phyloP scores from a whole-genome alignment of 371 early-diverging fungal genomes.

The Mortierella sp. region DNA sequence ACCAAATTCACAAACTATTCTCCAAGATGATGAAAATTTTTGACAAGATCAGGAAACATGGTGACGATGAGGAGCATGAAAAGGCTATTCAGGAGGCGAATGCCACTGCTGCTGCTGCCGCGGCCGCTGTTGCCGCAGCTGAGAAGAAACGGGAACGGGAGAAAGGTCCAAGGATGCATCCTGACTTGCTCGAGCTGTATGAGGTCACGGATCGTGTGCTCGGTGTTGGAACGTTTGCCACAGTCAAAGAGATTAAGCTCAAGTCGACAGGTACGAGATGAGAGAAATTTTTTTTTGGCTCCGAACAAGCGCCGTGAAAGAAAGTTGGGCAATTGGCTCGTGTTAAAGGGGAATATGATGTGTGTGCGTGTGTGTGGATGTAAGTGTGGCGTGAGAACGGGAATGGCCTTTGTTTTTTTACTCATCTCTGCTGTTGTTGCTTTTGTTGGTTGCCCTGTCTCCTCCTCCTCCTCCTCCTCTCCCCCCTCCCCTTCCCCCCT shows the following conservation, averaged over 20 bases:
- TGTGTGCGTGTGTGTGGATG: too few species aligned
- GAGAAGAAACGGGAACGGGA: conserved; percentile 35
- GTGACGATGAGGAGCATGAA: conserved; percentile 27
- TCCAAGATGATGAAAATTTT: conserved; percentile 47
- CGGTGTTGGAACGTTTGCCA: conserved; percentile 83
- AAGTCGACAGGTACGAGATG: conserved; percentile 35
- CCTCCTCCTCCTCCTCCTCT: not conserved
- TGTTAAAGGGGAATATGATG: too few species aligned
- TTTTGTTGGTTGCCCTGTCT: not conserved
- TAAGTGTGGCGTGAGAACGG: too few species aligned
- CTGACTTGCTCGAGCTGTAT: conserved; percentile 56
- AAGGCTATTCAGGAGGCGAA: conserved; percentile 16
- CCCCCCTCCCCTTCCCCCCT: not conserved
- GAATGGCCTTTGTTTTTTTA: too few species aligned
- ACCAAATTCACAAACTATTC: not conserved
- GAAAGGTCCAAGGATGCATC: conserved; percentile 35
- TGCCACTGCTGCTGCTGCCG: conserved; percentile 8
- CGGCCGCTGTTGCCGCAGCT: conserved; percentile 30
- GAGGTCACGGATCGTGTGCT: conserved; percentile 56
- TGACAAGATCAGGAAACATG: conserved; percentile 51
- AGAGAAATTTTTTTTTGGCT: not conserved
- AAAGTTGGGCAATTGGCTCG: too few species aligned
- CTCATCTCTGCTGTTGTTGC: not conserved
- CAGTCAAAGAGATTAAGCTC: conserved; percentile 68
- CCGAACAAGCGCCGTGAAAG: too few species aligned